A percentile compares a stretch with the other conserved stretches of the same genome.
Conservation (phyloP, 129 eudicot species). For the Helianthus tuberosus region DNA sequence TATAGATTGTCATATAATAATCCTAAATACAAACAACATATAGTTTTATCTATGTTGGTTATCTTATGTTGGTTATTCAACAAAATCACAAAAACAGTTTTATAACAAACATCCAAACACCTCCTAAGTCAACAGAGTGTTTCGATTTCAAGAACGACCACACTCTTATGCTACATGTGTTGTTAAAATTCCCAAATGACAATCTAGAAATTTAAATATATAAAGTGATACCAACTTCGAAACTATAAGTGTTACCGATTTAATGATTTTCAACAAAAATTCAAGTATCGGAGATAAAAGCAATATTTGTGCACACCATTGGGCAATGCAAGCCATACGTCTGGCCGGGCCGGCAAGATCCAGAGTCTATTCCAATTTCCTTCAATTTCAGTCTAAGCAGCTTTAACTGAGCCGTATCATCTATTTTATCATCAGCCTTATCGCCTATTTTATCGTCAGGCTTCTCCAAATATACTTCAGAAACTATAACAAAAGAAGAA, state of each 20-base stretch:
- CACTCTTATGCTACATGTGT: not conserved
- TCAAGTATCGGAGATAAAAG: not conserved
- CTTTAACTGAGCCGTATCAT: constrained; percentile 19
- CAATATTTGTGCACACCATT: constrained; percentile 38
- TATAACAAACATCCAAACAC: not conserved
- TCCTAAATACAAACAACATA: not conserved
- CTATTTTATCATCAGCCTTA: not conserved
- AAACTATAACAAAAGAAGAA: constrained; percentile 24
- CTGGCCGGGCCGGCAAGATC: constrained; percentile 51
- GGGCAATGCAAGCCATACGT: constrained; percentile 49
- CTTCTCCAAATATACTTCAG: constrained; percentile 44
- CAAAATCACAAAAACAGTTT: not conserved
- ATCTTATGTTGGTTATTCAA: not conserved
- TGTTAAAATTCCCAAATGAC: constrained; percentile 8
- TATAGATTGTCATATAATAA: not conserved
- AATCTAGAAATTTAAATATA: not conserved
- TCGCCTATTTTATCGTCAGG: constrained; percentile 26
- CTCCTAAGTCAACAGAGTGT: not conserved
- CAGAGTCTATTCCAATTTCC: constrained; percentile 45
- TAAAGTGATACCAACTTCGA: not conserved
- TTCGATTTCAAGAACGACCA: not conserved
- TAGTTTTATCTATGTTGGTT: not conserved
- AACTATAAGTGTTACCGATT: not conserved
- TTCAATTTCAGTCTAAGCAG: constrained; percentile 44
- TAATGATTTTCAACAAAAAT: not conserved